Evolutionary conservation across 768 basidiomycete genomes (phyloP).

Genomic region (Trametes punicea): DNA sequence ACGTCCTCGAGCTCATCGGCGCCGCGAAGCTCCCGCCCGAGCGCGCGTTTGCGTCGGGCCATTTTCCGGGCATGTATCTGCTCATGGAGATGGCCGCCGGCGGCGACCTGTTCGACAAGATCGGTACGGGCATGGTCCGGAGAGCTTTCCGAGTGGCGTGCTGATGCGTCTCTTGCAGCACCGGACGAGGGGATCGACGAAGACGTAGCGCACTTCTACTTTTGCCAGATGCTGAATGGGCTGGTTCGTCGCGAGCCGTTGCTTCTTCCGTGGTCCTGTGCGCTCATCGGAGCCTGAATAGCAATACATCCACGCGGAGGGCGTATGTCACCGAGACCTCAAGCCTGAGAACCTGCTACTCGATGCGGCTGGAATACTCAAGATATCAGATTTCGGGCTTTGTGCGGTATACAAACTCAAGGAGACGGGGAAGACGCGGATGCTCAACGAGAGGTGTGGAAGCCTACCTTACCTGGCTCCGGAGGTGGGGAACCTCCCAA

Average conservation of each 20-base stretch:
- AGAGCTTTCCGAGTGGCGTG: neutral
- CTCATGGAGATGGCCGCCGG: slow-evolving; percentile 89
- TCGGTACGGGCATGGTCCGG: slow-evolving; percentile 50
- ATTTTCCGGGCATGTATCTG: slow-evolving; percentile 86
- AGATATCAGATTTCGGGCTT: slow-evolving; percentile 94
- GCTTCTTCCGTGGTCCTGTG: neutral
- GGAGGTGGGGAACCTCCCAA: slow-evolving; percentile 53
- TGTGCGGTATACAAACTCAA: slow-evolving; percentile 88
- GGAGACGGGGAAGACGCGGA: slow-evolving; percentile 69
- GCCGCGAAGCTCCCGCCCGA: slow-evolving; percentile 48
- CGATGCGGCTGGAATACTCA: slow-evolving; percentile 78
- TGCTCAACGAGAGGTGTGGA: slow-evolving; percentile 80
- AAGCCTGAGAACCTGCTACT: slow-evolving; percentile 96
- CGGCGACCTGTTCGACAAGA: slow-evolving; percentile 98
- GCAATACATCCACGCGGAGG: slow-evolving; percentile 83
- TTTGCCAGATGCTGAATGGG: slow-evolving; percentile 79
- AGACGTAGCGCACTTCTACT: slow-evolving; percentile 87
- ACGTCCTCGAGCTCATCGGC: slow-evolving; percentile 83
- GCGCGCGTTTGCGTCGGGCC: slow-evolving; percentile 33
- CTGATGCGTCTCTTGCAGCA: slow-evolving; percentile 43
- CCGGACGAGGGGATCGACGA: slow-evolving; percentile 87
- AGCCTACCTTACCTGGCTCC: slow-evolving; percentile 94
- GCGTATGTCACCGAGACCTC: slow-evolving; percentile 93
- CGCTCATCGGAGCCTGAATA: slow-evolving; percentile 29
- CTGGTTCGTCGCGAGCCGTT: slow-evolving; percentile 49